phyloP scores from a whole-genome alignment of 2,329 filamentous ascomycete species.

The Pseudogymnoascus verrucosus region DNA sequence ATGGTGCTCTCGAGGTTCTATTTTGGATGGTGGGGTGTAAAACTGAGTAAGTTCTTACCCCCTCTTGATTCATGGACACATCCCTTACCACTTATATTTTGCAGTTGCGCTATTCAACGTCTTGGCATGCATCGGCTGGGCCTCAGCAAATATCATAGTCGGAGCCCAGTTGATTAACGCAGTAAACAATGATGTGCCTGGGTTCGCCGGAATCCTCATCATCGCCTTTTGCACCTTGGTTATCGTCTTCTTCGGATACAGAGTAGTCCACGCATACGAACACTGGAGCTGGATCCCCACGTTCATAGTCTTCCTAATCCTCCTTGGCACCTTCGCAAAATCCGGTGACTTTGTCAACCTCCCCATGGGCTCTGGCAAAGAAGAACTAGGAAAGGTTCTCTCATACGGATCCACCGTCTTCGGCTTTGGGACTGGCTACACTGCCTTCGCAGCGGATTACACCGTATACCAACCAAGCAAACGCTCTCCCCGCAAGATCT shows the following conservation, averaged over 20 bases:
- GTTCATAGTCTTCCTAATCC: constrained; percentile 64
- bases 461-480: constrained; percentile 66
- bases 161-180: constrained; percentile 70
- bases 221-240: constrained; percentile 61
- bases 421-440: constrained; percentile 67
- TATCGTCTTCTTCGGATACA: constrained; percentile 68
- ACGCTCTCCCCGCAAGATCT: constrained; percentile 54
- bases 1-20: constrained; percentile 75
- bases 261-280: constrained; percentile 70
- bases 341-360: constrained; percentile 55
- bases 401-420: constrained; percentile 60
- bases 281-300: constrained; percentile 67
- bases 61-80: constrained; percentile 1
- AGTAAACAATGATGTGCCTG: constrained; percentile 61
- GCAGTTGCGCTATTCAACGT: constrained; percentile 62
- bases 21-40: constrained; percentile 65
- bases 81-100: constrained; percentile 9
- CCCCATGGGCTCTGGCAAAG: constrained; percentile 49
- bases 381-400: constrained; percentile 54
- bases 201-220: constrained; percentile 66
- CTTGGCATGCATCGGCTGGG: constrained; percentile 66
- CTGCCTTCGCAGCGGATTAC: constrained; percentile 68
- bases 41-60: constrained; percentile 42
- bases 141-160: constrained; percentile 69
- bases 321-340: constrained; percentile 59